Base-by-base conservation (phyloP, 805 yeast genomes). In the Brettanomyces sp. region DNA sequence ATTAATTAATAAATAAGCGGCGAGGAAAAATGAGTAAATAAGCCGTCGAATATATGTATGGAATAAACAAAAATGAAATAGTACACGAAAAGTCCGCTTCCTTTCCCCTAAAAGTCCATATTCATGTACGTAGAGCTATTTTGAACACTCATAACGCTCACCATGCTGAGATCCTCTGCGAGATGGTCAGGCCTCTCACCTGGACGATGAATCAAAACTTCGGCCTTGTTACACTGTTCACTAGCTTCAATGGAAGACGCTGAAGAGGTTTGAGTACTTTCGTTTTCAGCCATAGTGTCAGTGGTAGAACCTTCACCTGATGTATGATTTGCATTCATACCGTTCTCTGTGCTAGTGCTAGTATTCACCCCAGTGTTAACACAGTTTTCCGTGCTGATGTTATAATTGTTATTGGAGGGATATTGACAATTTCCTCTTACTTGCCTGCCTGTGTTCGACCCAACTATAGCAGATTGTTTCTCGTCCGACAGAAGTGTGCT, bases 101-200 rank as follows among this genome's bases (percentile, higher is more conserved):
- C 32, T 28, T 24, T 22, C 38, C 22, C 22, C 42, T 42, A 56
- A 47, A 54, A 56, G 36, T 57, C 57, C 39, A 53, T 53, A 4
- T 47, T 42, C 23, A 64, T 33, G 3, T 23, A 9, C 12, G 52
- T 30, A 13, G 47, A 21, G 18, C 42, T 44, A 36, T 44, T 45
- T 18, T 45, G 30, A 18, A 53, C 54, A 38, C 60, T 53, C 56
- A 60, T 56, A 8, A 56, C 52, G 30, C 61, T 57, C 38, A 55
- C 48, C 49, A 57, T 49, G 43, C 62, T 56, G 13, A 56, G 32
- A 39, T 54, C 56, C 1, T 52, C 53, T 12, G 54, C 51, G 7
- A 51, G 43, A 13, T 47, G 49, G n/a, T 47, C 48, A 22, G 47
- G 41, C 36, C 51, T 44, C 28, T 38, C 45, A 18, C 23, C 38